Conservation (phyloP, 179 eudicot species). For the Spergularia azorica region DNA sequence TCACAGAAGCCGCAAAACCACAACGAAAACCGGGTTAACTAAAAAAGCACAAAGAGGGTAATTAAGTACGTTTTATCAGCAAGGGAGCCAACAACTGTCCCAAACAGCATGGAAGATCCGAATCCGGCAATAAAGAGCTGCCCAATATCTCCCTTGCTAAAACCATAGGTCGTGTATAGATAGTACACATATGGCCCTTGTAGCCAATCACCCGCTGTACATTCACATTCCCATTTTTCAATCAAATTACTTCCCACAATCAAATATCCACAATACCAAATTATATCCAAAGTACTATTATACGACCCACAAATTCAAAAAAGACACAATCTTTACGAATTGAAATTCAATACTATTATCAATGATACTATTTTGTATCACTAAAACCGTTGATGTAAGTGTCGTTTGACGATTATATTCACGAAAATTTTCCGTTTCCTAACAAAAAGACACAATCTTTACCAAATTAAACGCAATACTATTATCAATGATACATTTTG, state of each 20-base stretch:
- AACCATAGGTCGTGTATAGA: conserved; percentile 85
- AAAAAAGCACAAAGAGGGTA: not conserved
- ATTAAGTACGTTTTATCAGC: conserved; percentile 77
- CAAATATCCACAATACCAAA: not conserved
- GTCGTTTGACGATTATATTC: no score
- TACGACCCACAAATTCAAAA: not conserved
- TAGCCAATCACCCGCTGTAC: conserved; percentile 95
- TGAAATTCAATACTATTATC: no score
- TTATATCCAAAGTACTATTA: not conserved
- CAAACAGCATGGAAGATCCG: conserved; percentile 96
- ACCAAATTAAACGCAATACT: no score
- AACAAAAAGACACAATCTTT: no score
- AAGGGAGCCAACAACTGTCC: conserved; percentile 93
- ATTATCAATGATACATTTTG: no score
- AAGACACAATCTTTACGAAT: no score
- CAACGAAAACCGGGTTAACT: not conserved
- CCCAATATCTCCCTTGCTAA: conserved; percentile 85
- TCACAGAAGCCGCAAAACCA: not conserved
- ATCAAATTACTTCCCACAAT: no score
- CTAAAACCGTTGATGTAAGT: no score
- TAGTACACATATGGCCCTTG: conserved; percentile 97
- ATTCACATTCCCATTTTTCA: not conserved
- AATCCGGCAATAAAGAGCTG: conserved; percentile 97
- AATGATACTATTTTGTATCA: no score
- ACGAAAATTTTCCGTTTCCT: no score